Conservation (phyloP, 2,329 filamentous ascomycete genomes). For the Pseudogymnoascus sp. region DNA sequence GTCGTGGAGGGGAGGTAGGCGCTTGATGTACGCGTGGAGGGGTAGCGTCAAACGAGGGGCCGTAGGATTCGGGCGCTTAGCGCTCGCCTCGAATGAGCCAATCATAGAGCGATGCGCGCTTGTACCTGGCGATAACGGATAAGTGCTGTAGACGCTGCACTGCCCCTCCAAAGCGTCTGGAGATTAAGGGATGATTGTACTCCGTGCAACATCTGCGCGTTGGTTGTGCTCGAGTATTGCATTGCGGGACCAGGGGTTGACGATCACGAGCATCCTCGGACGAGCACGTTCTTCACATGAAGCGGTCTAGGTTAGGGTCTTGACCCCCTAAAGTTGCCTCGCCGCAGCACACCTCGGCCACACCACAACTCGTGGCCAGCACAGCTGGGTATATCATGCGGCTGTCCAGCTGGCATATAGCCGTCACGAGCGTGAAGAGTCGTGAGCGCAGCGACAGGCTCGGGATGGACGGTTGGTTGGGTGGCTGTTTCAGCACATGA, state of each 20-base stretch:
- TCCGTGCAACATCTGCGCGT: background rate
- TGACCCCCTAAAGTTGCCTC: background rate
- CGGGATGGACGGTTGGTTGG: conserved; percentile 1
- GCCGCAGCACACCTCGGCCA: conserved; percentile 4
- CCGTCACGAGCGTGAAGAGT: background rate
- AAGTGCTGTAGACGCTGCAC: background rate
- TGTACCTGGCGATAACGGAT: conserved; percentile 2
- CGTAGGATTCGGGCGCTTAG: conserved; percentile 1
- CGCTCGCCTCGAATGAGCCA: background rate
- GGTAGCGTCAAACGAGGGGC: background rate
- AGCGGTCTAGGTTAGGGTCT: background rate
- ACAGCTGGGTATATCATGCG: conserved; percentile 4
- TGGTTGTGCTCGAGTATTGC: background rate
- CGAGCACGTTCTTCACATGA: conserved; percentile 2
- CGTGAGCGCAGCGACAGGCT: background rate
- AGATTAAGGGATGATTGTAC: background rate
- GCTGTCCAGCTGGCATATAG: background rate
- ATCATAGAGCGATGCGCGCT: background rate
- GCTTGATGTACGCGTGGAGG: background rate
- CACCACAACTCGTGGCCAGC: background rate
- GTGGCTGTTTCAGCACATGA: background rate
- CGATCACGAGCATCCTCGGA: conserved; percentile 3
- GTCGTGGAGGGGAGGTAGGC: background rate
- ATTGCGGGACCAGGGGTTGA: background rate
- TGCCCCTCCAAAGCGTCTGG: background rate